Evolutionary conservation across 2,329 filamentous ascomycete species (phyloP).

Genomic region (Xenoacremonium recifei): DNA sequence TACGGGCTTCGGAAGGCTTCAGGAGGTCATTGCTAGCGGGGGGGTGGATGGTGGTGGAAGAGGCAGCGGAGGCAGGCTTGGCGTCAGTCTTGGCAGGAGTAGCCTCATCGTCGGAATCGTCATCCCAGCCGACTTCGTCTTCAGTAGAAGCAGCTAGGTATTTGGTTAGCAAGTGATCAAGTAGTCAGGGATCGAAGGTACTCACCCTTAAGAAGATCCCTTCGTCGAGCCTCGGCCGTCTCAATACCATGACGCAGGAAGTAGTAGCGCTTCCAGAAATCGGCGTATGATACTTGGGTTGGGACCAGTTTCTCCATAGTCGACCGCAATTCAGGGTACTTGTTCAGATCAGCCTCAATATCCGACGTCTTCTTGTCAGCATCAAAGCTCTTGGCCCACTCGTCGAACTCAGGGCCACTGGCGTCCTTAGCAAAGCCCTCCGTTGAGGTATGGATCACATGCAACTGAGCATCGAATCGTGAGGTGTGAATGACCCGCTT

Average conservation of each 20-base stretch:
- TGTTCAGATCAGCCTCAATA: constrained; percentile 78
- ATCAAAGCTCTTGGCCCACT: constrained; percentile 74
- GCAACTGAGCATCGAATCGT: constrained; percentile 90
- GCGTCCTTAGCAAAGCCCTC: constrained; percentile 85
- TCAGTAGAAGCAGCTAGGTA: constrained; percentile 62
- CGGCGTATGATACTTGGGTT: constrained; percentile 80
- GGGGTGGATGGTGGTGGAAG: constrained; percentile 61
- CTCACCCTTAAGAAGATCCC: constrained; percentile 87
- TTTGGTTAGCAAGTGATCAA: constrained; percentile 10
- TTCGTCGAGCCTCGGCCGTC: constrained; percentile 83
- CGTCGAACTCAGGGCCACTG: constrained; percentile 68
- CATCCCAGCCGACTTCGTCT: constrained; percentile 70
- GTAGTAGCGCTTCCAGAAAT: constrained; percentile 95
- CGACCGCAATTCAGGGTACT: constrained; percentile 77
- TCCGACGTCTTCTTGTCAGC: constrained; percentile 80
- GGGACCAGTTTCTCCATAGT: constrained; percentile 98
- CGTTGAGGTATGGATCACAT: constrained; percentile 85
- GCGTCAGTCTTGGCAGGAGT: constrained; percentile 22
- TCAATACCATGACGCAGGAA: constrained; percentile 91
- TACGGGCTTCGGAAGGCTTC: constrained; percentile 65
- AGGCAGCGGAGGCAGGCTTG: constrained; percentile 50
- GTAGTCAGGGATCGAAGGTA: constrained; percentile 9
- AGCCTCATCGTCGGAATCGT: constrained; percentile 37
- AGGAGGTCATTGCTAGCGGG: constrained; percentile 35
- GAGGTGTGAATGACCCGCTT: constrained; percentile 95